A percentile compares a stretch with the other conserved stretches of the same genome.
phyloP scores from a whole-genome alignment of 2,329 filamentous ascomycete genomes.

The Scytalidium sp. region DNA sequence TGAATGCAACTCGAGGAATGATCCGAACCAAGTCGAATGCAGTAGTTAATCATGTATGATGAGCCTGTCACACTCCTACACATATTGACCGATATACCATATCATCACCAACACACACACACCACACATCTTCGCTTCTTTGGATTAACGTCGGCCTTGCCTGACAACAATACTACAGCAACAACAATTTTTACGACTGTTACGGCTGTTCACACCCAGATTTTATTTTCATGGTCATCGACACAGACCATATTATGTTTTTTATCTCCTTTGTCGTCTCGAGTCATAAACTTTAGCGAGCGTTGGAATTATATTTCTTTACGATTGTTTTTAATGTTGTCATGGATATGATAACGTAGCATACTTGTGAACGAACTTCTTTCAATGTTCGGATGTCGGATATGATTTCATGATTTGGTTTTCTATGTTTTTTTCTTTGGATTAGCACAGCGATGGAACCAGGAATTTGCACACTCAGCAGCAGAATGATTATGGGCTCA shows the following conservation, averaged over 20 bases:
- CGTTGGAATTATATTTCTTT: neutral
- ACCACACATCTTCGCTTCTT: too few species aligned
- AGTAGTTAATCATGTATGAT: neutral
- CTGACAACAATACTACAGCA: neutral
- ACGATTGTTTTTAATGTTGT: slow-evolving; percentile 31
- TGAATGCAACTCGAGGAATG: slow-evolving; percentile 55
- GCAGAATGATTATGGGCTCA: slow-evolving; percentile 4
- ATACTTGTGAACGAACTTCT: too few species aligned
- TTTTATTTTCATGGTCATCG: too few species aligned
- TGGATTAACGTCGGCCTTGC: too few species aligned
- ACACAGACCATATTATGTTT: neutral
- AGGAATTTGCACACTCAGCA: neutral
- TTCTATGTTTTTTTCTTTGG: slow-evolving; percentile 28
- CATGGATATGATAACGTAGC: slow-evolving; percentile 24
- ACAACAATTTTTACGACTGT: too few species aligned
- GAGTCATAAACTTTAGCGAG: neutral
- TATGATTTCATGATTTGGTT: slow-evolving; percentile 25
- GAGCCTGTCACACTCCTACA: too few species aligned
- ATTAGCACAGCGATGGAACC: slow-evolving; percentile 2
- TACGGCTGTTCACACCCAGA: neutral
- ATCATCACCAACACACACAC: too few species aligned
- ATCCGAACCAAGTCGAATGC: slow-evolving; percentile 15
- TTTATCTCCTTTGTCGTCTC: neutral
- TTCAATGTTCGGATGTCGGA: slow-evolving; percentile 23
- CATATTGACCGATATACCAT: too few species aligned